A percentile compares a stretch with the other conserved stretches of the same genome.
phyloP scores from a whole-genome alignment of 768 basidiomycete species.

The Pisolithus orientalis region DNA sequence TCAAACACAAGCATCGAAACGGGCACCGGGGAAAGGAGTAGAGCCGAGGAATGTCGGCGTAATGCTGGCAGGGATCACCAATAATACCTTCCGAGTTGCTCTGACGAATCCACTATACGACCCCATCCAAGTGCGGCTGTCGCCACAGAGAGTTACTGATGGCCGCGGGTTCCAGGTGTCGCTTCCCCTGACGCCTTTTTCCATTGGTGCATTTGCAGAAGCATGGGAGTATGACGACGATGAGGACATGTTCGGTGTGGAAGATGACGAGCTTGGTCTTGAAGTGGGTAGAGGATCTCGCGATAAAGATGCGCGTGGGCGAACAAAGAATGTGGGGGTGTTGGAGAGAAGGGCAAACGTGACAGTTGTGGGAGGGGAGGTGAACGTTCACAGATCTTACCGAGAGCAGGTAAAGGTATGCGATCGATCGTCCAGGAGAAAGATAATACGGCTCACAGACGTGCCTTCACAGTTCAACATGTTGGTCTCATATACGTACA shows the following conservation, averaged over 20 bases:
- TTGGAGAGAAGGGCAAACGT: conserved; percentile 87
- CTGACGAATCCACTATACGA: conserved; percentile 96
- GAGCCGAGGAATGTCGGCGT: conserved; percentile 33
- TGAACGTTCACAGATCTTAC: conserved; percentile 77
- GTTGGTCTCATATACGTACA: conserved; percentile 90
- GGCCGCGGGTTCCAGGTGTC: conserved; percentile 60
- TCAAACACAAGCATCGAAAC: conserved; percentile 38
- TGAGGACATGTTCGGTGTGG: conserved; percentile 67
- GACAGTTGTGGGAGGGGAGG: conserved; percentile 84
- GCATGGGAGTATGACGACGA: conserved; percentile 99
- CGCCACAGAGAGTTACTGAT: conserved; percentile 55
- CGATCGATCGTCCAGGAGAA: conserved; percentile 1
- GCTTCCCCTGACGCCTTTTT: conserved; percentile 71
- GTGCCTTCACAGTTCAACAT: conserved; percentile 72
- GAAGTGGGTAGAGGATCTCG: conserved; percentile 34
- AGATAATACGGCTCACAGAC: neutral
- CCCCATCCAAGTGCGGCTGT: conserved; percentile 86
- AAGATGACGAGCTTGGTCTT: conserved; percentile 33
- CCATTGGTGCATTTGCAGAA: conserved; percentile 87
- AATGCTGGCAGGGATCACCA: conserved; percentile 64
- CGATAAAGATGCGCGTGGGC: conserved; percentile 41
- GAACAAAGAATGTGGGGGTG: conserved; percentile 63
- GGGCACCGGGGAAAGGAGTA: conserved; percentile 32
- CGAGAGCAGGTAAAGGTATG: conserved; percentile 73
- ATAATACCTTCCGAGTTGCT: conserved; percentile 84